Percentiles rank a stretch among this genome's conserved stretches.
phyloP scores from a whole-genome alignment of 768 basidiomycete genomes.

The Chalciporus chontae region DNA sequence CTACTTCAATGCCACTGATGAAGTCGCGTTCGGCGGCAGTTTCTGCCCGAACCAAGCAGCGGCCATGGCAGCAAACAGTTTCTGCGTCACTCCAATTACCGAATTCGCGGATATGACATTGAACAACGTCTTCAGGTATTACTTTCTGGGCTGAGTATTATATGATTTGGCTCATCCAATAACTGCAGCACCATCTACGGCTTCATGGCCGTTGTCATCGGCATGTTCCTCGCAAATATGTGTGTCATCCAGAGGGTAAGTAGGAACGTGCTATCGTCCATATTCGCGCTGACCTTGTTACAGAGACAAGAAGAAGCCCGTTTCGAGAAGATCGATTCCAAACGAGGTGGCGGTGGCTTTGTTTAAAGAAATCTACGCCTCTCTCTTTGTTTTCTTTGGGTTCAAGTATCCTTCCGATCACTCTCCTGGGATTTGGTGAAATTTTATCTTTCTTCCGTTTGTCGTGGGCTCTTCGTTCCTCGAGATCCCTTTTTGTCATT shows the following conservation, averaged over 20 bases:
- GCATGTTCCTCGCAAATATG: constrained; percentile 73
- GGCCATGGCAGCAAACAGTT: constrained; percentile 39
- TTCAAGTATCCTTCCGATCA: background rate
- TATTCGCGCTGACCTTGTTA: constrained; percentile 6
- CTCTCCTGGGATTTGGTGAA: background rate
- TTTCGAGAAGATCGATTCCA: constrained; percentile 86
- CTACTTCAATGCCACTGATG: constrained; percentile 67
- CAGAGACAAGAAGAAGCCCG: constrained; percentile 79
- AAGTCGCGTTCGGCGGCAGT: constrained; percentile 54
- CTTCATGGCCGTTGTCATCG: constrained; percentile 75
- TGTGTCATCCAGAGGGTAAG: constrained; percentile 81
- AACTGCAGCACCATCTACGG: constrained; percentile 63
- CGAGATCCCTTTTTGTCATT: background rate
- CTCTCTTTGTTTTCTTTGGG: background rate
- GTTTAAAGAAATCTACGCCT: constrained; percentile 45
- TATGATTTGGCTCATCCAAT: background rate
- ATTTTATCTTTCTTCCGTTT: background rate
- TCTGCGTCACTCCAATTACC: constrained; percentile 73
- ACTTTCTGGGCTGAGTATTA: background rate
- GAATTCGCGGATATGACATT: constrained; percentile 66
- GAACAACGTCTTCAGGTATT: constrained; percentile 79
- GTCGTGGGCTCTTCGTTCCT: background rate
- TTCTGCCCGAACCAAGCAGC: constrained; percentile 51
- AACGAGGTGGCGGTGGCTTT: constrained; percentile 83
- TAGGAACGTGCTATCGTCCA: background rate